A percentile compares a stretch with the other conserved stretches of the same genome.
Conservation (phyloP, 2,329 filamentous ascomycete genomes). For the Beauveria sp. region DNA sequence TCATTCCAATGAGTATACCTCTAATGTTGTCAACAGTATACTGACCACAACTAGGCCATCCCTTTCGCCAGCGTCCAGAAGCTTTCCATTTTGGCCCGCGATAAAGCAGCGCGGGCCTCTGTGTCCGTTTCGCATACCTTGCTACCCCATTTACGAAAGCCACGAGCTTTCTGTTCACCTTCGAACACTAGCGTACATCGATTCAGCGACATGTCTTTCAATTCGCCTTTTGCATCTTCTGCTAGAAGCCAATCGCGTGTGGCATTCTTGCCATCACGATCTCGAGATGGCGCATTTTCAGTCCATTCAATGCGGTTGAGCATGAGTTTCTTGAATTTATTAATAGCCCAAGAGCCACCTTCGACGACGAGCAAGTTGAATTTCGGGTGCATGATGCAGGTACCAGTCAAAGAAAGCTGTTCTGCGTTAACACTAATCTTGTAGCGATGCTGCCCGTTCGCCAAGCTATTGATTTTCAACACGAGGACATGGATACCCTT, state of each 20-base stretch:
- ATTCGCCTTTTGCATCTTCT: constrained; percentile 66
- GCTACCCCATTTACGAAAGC: constrained; percentile 81
- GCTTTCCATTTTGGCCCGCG: constrained; percentile 82
- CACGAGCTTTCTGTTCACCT: constrained; percentile 72
- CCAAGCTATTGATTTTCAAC: constrained; percentile 83
- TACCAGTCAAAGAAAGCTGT: constrained; percentile 75
- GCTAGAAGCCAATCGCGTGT: constrained; percentile 71
- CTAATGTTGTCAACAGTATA: not conserved
- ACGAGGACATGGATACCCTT: constrained; percentile 82
- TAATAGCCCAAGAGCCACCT: constrained; percentile 75
- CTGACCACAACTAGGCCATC: not conserved
- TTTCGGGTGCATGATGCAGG: constrained; percentile 86
- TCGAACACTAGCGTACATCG: constrained; percentile 83
- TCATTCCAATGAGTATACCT: too few relatives aligned
- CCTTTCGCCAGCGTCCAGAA: constrained; percentile 89
- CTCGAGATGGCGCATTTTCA: constrained; percentile 68
- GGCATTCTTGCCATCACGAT: constrained; percentile 51
- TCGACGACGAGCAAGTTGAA: constrained; percentile 89
- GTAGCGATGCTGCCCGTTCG: constrained; percentile 88
- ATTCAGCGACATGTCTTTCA: constrained; percentile 78
- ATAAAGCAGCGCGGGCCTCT: constrained; percentile 73
- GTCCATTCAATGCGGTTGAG: constrained; percentile 91
- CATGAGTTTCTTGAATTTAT: constrained; percentile 87
- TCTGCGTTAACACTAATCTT: constrained; percentile 91
- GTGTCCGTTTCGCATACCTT: constrained; percentile 90